Evolutionary conservation across 805 yeast species (phyloP).

Genomic region (Clavispora asparagi): DNA sequence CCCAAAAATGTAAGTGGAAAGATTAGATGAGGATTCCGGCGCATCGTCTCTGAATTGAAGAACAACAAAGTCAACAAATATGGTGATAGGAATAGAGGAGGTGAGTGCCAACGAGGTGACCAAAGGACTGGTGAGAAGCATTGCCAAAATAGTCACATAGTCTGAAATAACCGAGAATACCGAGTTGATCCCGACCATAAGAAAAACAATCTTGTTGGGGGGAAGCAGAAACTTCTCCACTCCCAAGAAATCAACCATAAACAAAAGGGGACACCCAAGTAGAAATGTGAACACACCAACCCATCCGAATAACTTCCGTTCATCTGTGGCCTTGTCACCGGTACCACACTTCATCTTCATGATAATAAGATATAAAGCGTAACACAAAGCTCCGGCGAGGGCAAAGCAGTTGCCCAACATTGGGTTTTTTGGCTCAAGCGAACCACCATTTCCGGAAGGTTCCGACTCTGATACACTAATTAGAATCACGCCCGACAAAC

Average conservation of each 20-base stretch:
- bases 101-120: conserved; percentile 48
- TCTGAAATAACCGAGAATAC: conserved; percentile 45
- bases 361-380: conserved; percentile 40
- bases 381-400: conserved; percentile 41
- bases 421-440: conserved; percentile 31
- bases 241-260: conserved; percentile 29
- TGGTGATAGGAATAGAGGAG: conserved; percentile 48
- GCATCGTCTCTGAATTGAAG: conserved; percentile 19
- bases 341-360: conserved; percentile 42
- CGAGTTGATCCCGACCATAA: conserved; percentile 37
- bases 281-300: conserved; percentile 41
- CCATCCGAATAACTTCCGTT: conserved; percentile 42
- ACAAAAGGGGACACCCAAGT: conserved; percentile 35
- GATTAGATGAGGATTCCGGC: conserved; percentile 13
- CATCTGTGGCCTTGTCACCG: conserved; percentile 40
- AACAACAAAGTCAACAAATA: conserved; percentile 42
- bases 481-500: conserved; percentile 42
- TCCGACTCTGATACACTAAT: conserved; percentile 34
- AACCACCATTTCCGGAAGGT: conserved; percentile 13
- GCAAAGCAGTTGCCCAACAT: conserved; percentile 43
- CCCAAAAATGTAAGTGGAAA: conserved; percentile 39
- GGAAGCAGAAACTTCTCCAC: conserved; percentile 41
- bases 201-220: conserved; percentile 24
- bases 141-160: conserved; percentile 45
- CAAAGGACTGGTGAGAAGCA: conserved; percentile 50